Percentiles rank a stretch among this genome's conserved stretches.
These are phyloP conservation scores for Cotoneaster glaucophyllus DNA, from an alignment of 306 rosid genomes.

Conservation along the genomic window DNA sequence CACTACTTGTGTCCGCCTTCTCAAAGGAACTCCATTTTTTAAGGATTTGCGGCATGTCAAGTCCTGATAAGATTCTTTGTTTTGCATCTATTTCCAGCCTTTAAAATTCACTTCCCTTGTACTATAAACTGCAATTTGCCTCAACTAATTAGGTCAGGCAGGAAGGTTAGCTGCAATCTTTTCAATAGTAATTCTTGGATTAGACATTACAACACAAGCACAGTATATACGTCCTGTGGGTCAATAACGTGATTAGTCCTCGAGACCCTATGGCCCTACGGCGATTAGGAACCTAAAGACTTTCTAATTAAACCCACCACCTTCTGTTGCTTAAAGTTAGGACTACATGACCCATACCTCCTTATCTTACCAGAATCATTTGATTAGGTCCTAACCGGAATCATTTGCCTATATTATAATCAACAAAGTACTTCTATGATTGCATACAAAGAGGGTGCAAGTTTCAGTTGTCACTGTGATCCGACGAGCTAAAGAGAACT, in stretches of 20 bases:
- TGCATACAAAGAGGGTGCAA: neutral
- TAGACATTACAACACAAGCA: neutral
- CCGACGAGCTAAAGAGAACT: neutral
- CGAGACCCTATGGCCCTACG: neutral
- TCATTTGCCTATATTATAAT: neutral
- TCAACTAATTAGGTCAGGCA: neutral
- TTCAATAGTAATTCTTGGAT: neutral
- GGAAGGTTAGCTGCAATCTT: neutral
- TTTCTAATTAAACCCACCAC: constrained; percentile 16
- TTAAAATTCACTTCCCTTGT: neutral
- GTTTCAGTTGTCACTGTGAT: neutral
- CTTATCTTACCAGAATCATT: constrained; percentile 20
- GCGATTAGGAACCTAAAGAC: neutral
- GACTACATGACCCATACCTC: constrained; percentile 3
- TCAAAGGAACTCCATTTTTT: too few species aligned
- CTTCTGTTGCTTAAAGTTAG: constrained; percentile 19
- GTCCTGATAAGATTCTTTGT: too few species aligned
- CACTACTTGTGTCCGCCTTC: neutral
- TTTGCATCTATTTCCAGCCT: neutral
- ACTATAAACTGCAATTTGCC: neutral
- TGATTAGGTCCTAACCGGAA: constrained; percentile 8
- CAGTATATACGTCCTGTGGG: neutral
- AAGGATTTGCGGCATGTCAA: too few species aligned
- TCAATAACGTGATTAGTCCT: neutral
- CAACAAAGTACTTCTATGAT: neutral